Conservation (phyloP, 2,329 filamentous ascomycete species). For the Beauveria australis region DNA sequence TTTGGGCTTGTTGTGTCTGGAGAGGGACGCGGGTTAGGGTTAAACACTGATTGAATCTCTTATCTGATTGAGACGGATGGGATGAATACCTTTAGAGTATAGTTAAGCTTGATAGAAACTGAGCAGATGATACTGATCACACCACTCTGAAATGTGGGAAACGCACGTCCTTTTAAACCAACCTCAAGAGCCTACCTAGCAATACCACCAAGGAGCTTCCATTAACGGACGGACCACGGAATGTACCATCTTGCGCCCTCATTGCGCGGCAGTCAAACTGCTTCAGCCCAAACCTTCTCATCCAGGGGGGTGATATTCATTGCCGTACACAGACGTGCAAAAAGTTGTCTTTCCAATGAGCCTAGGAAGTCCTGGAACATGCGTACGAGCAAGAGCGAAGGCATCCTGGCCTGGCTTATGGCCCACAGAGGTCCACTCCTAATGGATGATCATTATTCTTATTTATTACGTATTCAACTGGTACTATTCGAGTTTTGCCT, state of each 20-base stretch:
- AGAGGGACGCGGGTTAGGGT: not conserved
- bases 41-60: no score
- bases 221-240: not conserved
- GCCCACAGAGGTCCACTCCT: slow-evolving; percentile 2
- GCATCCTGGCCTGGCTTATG: not conserved
- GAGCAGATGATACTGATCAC: not conserved
- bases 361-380: not conserved
- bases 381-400: not conserved
- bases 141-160: not conserved
- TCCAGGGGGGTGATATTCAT: not conserved
- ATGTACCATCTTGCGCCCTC: not conserved
- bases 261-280: not conserved
- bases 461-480: not conserved
- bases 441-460: not conserved
- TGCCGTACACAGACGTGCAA: not conserved
- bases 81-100: slow-evolving; percentile 6
- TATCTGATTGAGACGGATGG: not conserved
- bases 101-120: not conserved
- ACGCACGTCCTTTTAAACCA: slow-evolving; percentile 6
- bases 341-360: not conserved
- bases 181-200: not conserved
- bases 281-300: not conserved
- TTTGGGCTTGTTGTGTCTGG: not conserved
- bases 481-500: not conserved
- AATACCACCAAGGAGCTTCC: not conserved